Evolutionary conservation across 352 stramenopile genomes (phyloP).

Genomic region (Hyaloperonospora arabidopsidis): DNA sequence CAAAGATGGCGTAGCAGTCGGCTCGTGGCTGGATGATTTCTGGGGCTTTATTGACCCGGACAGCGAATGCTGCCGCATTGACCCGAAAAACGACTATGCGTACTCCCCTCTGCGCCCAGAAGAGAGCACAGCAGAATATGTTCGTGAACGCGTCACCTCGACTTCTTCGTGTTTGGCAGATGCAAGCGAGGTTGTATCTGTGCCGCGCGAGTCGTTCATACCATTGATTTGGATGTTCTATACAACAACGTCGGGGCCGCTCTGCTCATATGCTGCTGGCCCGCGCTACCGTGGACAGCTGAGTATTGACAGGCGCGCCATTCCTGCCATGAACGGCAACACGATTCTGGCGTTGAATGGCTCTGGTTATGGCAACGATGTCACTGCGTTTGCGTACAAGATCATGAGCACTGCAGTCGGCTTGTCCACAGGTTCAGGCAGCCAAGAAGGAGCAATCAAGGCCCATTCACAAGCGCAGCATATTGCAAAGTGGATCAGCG

Average conservation of each 20-base stretch:
- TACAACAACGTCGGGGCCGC: conserved; percentile 29
- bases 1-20: conserved; percentile 32
- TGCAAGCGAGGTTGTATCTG: conserved; percentile 25
- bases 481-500: conserved; percentile 59
- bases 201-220: conserved; percentile 53
- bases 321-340: conserved; percentile 29
- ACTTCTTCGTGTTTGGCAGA: conserved; percentile 37
- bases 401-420: conserved; percentile 27
- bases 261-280: conserved; percentile 50
- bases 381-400: conserved; percentile 71
- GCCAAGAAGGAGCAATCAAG: conserved; percentile 30
- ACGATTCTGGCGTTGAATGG: conserved; percentile 41
- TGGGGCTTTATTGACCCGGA: conserved; percentile 55
- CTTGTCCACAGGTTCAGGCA: conserved; percentile 18
- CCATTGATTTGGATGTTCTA: conserved; percentile 67
- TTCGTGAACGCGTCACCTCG: conserved; percentile 15
- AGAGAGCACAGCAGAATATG: conserved; percentile 21
- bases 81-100: conserved; percentile 23
- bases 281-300: conserved; percentile 66
- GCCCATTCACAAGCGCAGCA: conserved; percentile 48
- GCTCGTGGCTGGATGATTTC: conserved; percentile 74
- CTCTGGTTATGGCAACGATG: conserved; percentile 33
- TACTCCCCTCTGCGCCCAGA: conserved; percentile 39
- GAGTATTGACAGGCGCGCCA: conserved; percentile 47
- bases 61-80: conserved; percentile 59